phyloP scores from a whole-genome alignment of 305 asterid species.

The Fraxinus dipetala region DNA sequence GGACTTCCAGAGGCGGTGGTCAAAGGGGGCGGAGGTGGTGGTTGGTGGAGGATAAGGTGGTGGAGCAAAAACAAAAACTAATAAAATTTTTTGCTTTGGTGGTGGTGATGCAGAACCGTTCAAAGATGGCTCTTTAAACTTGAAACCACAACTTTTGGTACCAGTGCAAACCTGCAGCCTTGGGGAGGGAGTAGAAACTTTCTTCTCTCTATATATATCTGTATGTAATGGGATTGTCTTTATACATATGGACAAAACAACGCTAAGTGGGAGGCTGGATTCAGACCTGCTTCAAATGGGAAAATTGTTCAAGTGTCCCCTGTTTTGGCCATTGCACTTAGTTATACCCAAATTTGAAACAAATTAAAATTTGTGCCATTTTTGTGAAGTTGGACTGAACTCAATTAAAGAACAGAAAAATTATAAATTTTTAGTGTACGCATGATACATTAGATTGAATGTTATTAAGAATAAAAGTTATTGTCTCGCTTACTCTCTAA shows the following conservation, averaged over 20 bases:
- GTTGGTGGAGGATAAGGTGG: conserved; percentile 6
- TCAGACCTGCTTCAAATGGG: conserved; percentile 36
- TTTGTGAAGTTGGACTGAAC: neutral
- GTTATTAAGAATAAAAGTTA: neutral
- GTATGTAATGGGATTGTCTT: conserved; percentile 25
- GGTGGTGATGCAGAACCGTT: neutral
- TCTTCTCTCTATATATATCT: conserved; percentile 8
- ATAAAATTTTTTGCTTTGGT: neutral
- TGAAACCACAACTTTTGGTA: conserved; percentile 46
- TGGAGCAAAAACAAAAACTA: neutral
- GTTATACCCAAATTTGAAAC: conserved; percentile 15
- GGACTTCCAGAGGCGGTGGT: conserved; percentile 20
- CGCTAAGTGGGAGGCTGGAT: conserved; percentile 34
- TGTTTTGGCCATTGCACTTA: conserved; percentile 20
- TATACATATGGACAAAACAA: conserved; percentile 40
- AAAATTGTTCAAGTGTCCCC: conserved; percentile 30
- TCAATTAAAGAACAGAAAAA: neutral
- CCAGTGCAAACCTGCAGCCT: conserved; percentile 41
- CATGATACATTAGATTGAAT: neutral
- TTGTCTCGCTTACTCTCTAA: neutral
- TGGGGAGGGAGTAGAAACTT: conserved; percentile 44
- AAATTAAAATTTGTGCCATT: neutral
- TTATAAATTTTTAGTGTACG: neutral
- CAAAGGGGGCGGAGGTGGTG: conserved; percentile 19
- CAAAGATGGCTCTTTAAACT: conserved; percentile 8